These are phyloP conservation scores for Aureobasidium sp. DNA, from an alignment of 2,329 filamentous ascomycete genomes.

Conservation along the genomic window DNA sequence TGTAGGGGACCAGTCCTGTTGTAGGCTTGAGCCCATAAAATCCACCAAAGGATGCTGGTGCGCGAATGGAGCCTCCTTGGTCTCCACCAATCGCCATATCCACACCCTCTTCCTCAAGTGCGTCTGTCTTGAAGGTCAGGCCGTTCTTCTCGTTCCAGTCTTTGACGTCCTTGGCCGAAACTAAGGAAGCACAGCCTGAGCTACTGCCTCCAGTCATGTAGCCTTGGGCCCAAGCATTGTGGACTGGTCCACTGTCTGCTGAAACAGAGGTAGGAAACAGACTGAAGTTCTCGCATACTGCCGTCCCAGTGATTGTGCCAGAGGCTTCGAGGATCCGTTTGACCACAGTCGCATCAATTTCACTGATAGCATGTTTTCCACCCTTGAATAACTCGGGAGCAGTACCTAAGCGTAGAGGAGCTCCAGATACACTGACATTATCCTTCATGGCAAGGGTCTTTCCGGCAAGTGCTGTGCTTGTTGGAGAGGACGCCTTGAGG, in stretches of 20 bases:
- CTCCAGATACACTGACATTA: constrained; percentile 40
- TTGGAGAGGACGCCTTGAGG: constrained; percentile 25
- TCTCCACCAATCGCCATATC: constrained; percentile 33
- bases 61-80: constrained; percentile 23
- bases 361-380: constrained; percentile 30
- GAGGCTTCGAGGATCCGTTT: constrained; percentile 37
- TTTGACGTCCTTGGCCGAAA: constrained; percentile 28
- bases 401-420: constrained; percentile 41
- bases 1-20: constrained; percentile 40
- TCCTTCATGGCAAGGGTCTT: constrained; percentile 40
- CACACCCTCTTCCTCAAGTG: constrained; percentile 22
- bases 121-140: constrained; percentile 1
- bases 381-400: constrained; percentile 32
- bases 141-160: constrained; percentile 19
- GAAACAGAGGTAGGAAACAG: constrained; percentile 38
- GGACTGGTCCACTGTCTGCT: constrained; percentile 40
- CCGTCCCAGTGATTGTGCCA: constrained; percentile 38
- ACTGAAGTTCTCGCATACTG: constrained; percentile 44
- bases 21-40: constrained; percentile 35
- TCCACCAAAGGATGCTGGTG: constrained; percentile 23
- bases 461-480: constrained; percentile 23
- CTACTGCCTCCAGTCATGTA: constrained; percentile 33
- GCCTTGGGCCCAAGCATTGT: constrained; percentile 32
- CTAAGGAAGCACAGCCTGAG: constrained; percentile 29
- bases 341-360: constrained; percentile 41